Evolutionary conservation across 2,329 filamentous ascomycete genomes (phyloP).

Genomic region (Botryotinia convoluta): DNA sequence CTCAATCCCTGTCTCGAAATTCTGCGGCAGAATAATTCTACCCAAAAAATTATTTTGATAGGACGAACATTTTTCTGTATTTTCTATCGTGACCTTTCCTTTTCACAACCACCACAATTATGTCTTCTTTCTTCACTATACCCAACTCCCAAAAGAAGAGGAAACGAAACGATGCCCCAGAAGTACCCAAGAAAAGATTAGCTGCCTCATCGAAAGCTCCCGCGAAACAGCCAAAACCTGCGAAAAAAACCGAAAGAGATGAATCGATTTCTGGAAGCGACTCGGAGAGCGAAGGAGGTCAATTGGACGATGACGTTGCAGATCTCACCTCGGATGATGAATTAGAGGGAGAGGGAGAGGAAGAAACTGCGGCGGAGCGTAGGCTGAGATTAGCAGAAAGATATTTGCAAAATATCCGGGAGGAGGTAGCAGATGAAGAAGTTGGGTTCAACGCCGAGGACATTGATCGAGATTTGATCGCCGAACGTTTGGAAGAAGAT

Average conservation of each 20-base stretch:
- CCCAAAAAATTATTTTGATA: slow-evolving; percentile 21
- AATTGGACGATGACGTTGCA: slow-evolving; percentile 50
- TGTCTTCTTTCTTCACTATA: slow-evolving; percentile 96
- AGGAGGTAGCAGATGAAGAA: slow-evolving; percentile 67
- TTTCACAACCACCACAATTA: slow-evolving; percentile 39
- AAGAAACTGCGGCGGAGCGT: slow-evolving; percentile 86
- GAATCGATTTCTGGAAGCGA: slow-evolving; percentile 84
- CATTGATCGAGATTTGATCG: slow-evolving; percentile 88
- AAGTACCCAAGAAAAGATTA: slow-evolving; percentile 58
- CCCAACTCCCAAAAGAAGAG: slow-evolving; percentile 87
- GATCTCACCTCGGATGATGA: slow-evolving; percentile 52
- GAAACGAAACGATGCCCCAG: slow-evolving; percentile 62
- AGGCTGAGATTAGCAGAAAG: slow-evolving; percentile 83
- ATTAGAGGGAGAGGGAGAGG: slow-evolving; percentile 61
- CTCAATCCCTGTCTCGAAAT: slow-evolving; percentile 21
- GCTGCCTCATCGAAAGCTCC: slow-evolving; percentile 42
- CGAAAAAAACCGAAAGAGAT: slow-evolving; percentile 48
- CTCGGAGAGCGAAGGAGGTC: slow-evolving; percentile 61
- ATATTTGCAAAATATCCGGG: slow-evolving; percentile 85
- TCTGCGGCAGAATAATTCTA: slow-evolving; percentile 24
- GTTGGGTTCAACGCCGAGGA: slow-evolving; percentile 90
- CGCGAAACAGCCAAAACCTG: slow-evolving; percentile 40
- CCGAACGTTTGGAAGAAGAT: slow-evolving; percentile 86
- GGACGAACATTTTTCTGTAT: slow-evolving; percentile 19
- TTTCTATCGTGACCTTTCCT: slow-evolving; percentile 1